Evolutionary conservation across 768 basidiomycete species (phyloP), one percentile per base, ranked within the genome.

Genomic region (Boletus fagicola): DNA sequence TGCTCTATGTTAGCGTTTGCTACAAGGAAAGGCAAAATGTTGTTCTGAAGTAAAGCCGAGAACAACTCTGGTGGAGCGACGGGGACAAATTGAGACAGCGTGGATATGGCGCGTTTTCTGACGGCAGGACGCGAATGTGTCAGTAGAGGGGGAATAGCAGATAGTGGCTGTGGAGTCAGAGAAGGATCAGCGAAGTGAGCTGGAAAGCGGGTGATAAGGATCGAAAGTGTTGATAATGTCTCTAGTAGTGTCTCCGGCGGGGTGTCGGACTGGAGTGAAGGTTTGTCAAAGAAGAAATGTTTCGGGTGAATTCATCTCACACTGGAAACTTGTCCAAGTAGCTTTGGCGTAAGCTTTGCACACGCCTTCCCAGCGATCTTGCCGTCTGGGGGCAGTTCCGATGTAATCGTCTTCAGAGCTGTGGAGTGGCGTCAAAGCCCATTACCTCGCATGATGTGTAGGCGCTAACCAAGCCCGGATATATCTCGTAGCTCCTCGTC

Each of bases 401-500:
- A 82, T 5, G 94, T 94, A 63, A 98, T 94, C 4, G 94, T 96
- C 76, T 98, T 98, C 56, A 99, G 78, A 5, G 94, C 96, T 95
- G 64, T 18, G 46, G 42, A 28, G 51, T 49, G 58, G 49, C 48
- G 59, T 69, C 47, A 56, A 30, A 33, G 42, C 30, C 20, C 1
- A 38, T 38, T 42, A 10, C 9, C 15, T 36, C 12, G 11, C 16
- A 30, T 20, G 26, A 45, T 1, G 13, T n/a, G 16, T 8, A 11
- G 16, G 35, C 24, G 28, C 66, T 16, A 50, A 97, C 95, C 96
- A 54, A 98, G 82, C 44, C 88, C 88, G 10, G 95, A 93, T 53
- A 99, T 94, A 76, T 98, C 95, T 57, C 97, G 80, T 51, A 96
- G 76, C 64, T 97, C 94, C 65, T 98, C 95, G 53, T 98, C 94